A percentile compares a stretch with the other conserved stretches of the same genome.
These are phyloP conservation scores for Syzygium aqueum DNA, from an alignment of 345 rosid species.

Conservation along the genomic window DNA sequence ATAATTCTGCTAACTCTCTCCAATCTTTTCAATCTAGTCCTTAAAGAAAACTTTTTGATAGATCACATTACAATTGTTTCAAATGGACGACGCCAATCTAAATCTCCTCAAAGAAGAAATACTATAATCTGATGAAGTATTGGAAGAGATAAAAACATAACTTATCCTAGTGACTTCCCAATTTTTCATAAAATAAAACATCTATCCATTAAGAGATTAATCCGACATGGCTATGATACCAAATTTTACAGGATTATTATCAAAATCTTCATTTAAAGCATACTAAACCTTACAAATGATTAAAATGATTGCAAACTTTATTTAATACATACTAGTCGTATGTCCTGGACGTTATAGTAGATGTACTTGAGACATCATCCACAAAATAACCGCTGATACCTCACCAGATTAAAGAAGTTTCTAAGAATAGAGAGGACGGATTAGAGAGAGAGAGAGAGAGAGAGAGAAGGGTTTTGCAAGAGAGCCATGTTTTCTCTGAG, in stretches of 20 bases:
- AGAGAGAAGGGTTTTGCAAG: neutral
- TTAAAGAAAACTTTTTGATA: neutral
- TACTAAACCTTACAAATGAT: neutral
- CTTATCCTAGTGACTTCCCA: neutral
- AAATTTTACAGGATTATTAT: neutral
- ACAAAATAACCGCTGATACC: neutral
- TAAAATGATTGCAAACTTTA: neutral
- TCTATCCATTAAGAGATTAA: neutral
- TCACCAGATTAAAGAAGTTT: neutral
- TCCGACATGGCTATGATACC: neutral
- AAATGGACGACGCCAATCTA: neutral
- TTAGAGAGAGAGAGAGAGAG: neutral
- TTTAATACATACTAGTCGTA: neutral
- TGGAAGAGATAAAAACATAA: neutral
- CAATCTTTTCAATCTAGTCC: neutral
- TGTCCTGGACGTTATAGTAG: neutral
- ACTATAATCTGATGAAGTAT: neutral
- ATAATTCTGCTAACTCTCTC: neutral
- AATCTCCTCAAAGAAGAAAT: neutral
- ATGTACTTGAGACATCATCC: neutral
- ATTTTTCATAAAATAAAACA: neutral
- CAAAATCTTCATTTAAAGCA: neutral
- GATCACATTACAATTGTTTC: neutral
- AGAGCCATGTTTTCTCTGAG: neutral
- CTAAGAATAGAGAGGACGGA: neutral